Percentiles rank a stretch among this genome's conserved stretches.
Evolutionary conservation across 805 yeast genomes (phyloP).

Genomic region (Lachancea sp.): DNA sequence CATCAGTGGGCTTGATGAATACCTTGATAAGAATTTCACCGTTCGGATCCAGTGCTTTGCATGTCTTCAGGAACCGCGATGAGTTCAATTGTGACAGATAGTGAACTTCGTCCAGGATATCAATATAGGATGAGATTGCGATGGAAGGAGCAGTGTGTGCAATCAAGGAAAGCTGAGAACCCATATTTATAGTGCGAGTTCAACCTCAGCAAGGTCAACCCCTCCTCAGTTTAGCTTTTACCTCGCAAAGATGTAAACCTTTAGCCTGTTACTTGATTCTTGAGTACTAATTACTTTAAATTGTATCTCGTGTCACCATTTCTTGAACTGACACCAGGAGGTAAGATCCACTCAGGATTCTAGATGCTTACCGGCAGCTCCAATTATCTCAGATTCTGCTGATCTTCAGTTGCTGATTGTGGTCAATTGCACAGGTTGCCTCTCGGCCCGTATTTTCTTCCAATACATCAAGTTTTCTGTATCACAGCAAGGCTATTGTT

Average conservation of each 20-base stretch:
- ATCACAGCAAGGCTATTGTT: not conserved
- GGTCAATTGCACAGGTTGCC: not conserved
- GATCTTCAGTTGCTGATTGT: not conserved
- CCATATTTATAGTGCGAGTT: conserved; percentile 47
- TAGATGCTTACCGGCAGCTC: no score
- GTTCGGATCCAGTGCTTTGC: conserved; percentile 66
- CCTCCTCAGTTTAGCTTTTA: not conserved
- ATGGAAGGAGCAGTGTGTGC: conserved; percentile 91
- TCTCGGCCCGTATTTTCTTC: not conserved
- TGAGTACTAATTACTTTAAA: not conserved
- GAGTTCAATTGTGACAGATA: conserved; percentile 71
- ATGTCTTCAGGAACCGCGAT: conserved; percentile 78
- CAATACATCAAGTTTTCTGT: not conserved
- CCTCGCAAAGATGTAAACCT: no score
- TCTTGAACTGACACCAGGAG: not conserved
- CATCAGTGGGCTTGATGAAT: conserved; percentile 60
- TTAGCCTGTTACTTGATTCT: not conserved
- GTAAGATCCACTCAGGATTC: no score
- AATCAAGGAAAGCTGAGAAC: conserved; percentile 74
- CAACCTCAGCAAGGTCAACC: not conserved
- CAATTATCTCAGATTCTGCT: no score
- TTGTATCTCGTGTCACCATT: not conserved
- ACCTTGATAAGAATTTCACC: conserved; percentile 76
- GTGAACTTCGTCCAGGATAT: conserved; percentile 68
- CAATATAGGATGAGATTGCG: conserved; percentile 83